Evolutionary conservation across 306 rosid genomes (phyloP).

Genomic region (Pterocarpus santalinus): DNA sequence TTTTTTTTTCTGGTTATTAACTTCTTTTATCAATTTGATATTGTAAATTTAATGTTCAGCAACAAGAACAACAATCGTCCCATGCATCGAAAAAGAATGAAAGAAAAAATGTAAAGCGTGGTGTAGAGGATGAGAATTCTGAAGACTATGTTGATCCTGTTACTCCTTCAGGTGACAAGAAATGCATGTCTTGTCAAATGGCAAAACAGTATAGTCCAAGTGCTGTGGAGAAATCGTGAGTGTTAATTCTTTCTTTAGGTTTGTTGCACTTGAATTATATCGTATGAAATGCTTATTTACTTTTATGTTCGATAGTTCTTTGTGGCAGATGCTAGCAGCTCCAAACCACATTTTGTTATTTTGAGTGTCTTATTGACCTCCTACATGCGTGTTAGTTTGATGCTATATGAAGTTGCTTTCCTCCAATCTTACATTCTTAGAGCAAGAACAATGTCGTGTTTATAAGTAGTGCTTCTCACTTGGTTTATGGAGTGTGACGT

Average conservation of each 20-base stretch:
- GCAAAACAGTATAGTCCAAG: conserved; percentile 82
- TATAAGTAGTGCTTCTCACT: too few relatives aligned
- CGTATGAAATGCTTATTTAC: conserved; percentile 11
- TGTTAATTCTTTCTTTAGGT: conserved; percentile 24
- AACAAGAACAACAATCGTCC: conserved; percentile 79
- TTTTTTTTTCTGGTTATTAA: background rate
- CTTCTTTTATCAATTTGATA: conserved; percentile 21
- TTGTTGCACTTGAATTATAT: conserved; percentile 3
- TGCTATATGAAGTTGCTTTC: conserved; percentile 1
- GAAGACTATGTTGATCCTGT: conserved; percentile 83
- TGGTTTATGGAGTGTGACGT: conserved; percentile 17
- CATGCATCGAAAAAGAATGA: conserved; percentile 75
- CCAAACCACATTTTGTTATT: conserved; percentile 84
- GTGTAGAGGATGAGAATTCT: conserved; percentile 70
- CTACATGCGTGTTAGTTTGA: conserved; percentile 9
- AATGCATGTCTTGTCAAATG: conserved; percentile 77
- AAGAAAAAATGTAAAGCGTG: conserved; percentile 73
- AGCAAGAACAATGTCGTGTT: too few relatives aligned
- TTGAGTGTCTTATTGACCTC: conserved; percentile 63
- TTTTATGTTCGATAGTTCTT: conserved; percentile 56
- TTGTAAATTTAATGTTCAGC: conserved; percentile 53
- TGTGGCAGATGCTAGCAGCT: conserved; percentile 86
- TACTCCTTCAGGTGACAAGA: conserved; percentile 79
- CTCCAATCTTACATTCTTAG: background rate
- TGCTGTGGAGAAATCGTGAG: conserved; percentile 89